A percentile compares a stretch with the other conserved stretches of the same genome.
phyloP scores from a whole-genome alignment of 2,329 filamentous ascomycete genomes.

The Rhinocladiella similis region DNA sequence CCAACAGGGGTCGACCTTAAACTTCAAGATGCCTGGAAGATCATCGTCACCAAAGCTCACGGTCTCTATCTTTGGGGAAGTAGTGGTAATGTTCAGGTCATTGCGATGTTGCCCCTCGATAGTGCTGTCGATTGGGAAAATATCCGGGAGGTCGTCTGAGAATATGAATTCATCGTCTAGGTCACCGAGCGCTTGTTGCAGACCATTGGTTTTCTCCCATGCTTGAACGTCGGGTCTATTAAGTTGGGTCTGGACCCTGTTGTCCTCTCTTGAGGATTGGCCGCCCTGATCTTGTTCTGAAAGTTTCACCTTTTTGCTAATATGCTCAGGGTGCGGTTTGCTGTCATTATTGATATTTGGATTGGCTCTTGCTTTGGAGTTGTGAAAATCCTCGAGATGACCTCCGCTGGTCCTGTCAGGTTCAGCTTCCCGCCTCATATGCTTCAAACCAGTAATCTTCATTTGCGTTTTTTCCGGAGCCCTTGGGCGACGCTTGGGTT shows the following conservation, averaged over 20 bases:
- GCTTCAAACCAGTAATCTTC: conserved; percentile 14
- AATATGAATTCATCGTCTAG: neutral
- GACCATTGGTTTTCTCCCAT: too few relatives aligned
- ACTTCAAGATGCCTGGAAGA: conserved; percentile 3
- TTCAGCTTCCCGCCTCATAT: neutral
- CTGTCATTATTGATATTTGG: neutral
- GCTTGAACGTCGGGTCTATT: neutral
- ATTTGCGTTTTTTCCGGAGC: conserved; percentile 21
- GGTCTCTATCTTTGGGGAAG: too few relatives aligned
- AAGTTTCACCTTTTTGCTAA: neutral
- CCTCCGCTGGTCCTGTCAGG: neutral
- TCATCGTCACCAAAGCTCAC: neutral
- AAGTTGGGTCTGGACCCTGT: neutral
- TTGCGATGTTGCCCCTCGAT: neutral
- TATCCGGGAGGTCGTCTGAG: neutral
- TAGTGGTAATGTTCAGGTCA: neutral
- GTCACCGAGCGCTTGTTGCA: neutral
- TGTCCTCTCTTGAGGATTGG: neutral
- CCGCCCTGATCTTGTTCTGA: neutral
- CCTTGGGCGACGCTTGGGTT: conserved; percentile 51
- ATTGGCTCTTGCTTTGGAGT: neutral
- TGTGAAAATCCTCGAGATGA: neutral
- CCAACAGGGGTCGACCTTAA: conserved; percentile 12
- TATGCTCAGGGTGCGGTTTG: neutral
- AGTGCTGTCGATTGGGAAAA: too few relatives aligned